A percentile compares a stretch with the other conserved stretches of the same genome.
These are phyloP conservation scores for Camelina neglecta DNA, from an alignment of 345 rosid species.

Conservation along the genomic window DNA sequence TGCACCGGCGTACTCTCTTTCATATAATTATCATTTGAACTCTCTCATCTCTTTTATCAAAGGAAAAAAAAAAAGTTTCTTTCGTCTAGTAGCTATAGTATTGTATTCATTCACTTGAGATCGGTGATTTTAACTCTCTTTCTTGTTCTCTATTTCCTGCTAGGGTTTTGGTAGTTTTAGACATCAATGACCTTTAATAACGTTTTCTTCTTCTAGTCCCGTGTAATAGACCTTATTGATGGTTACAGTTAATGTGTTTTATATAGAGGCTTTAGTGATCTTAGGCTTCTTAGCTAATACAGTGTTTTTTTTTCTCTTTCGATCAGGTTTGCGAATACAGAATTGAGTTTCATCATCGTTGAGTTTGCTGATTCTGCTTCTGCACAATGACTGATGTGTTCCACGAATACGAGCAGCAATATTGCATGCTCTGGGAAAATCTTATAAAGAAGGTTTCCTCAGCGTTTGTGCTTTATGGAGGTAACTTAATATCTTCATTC, in stretches of 20 bases:
- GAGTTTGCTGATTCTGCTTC: not conserved
- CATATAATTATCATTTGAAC: too few relatives aligned
- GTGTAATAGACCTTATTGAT: not conserved
- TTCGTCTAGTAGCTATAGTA: too few relatives aligned
- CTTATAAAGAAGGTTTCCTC: not conserved
- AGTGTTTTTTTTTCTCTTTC: not conserved
- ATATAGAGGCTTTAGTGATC: not conserved
- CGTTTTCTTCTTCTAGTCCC: too few relatives aligned
- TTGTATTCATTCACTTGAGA: too few relatives aligned
- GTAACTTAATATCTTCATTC: not conserved
- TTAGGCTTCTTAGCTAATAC: too few relatives aligned
- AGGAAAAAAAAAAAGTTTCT: too few relatives aligned
- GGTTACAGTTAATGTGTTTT: not conserved
- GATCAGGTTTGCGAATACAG: not conserved
- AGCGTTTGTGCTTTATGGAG: not conserved
- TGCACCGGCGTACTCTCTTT: too few relatives aligned
- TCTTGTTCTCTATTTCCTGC: not conserved
- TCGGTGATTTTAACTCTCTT: too few relatives aligned
- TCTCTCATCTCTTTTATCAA: too few relatives aligned
- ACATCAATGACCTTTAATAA: too few relatives aligned
- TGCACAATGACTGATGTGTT: not conserved
- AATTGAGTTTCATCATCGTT: not conserved
- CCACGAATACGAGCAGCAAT: not conserved
- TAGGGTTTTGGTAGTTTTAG: not conserved
- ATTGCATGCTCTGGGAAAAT: not conserved